phyloP scores from a whole-genome alignment of 2,329 filamentous ascomycete genomes.

The Fusarium verrucosum region DNA sequence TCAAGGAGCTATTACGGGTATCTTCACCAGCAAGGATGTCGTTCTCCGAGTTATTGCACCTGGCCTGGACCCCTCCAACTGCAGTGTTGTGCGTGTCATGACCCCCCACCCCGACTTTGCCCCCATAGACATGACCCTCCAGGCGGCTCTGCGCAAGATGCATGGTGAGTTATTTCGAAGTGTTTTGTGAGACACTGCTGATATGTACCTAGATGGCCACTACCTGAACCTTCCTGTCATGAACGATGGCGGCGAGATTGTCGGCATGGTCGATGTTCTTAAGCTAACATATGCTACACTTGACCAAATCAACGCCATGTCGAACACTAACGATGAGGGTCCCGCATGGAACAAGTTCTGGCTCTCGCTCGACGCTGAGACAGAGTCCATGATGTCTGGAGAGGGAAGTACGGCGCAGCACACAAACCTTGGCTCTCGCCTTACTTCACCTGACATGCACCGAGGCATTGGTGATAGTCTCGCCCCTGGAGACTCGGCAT shows the following conservation, averaged over 20 bases:
- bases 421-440: slow-evolving; percentile 72
- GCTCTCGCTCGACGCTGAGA: slow-evolving; percentile 93
- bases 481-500: slow-evolving; percentile 92
- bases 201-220: slow-evolving; percentile 78
- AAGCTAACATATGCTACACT: slow-evolving; percentile 98
- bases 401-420: slow-evolving; percentile 79
- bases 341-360: slow-evolving; percentile 99
- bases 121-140: slow-evolving; percentile 98
- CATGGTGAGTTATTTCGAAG: slow-evolving; percentile 72
- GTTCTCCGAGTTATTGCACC: slow-evolving; percentile 97
- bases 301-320: slow-evolving; percentile 97
- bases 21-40: slow-evolving; percentile 99
- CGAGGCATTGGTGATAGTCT: slow-evolving; percentile 83
- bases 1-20: slow-evolving; percentile 95
- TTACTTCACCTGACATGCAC: slow-evolving; percentile 81
- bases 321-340: slow-evolving; percentile 80
- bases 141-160: slow-evolving; percentile 98
- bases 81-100: slow-evolving; percentile 98
- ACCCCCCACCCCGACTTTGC: slow-evolving; percentile 99
- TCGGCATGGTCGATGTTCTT: slow-evolving; percentile 98
- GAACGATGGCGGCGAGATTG: slow-evolving; percentile 96
- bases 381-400: slow-evolving; percentile 95
- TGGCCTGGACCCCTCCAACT: slow-evolving; percentile 90
- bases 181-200: neutral
- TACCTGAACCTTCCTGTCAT: slow-evolving; percentile 98